phyloP scores from a whole-genome alignment of 495 filamentous ascomycete species.

The Penicillium lividum region DNA sequence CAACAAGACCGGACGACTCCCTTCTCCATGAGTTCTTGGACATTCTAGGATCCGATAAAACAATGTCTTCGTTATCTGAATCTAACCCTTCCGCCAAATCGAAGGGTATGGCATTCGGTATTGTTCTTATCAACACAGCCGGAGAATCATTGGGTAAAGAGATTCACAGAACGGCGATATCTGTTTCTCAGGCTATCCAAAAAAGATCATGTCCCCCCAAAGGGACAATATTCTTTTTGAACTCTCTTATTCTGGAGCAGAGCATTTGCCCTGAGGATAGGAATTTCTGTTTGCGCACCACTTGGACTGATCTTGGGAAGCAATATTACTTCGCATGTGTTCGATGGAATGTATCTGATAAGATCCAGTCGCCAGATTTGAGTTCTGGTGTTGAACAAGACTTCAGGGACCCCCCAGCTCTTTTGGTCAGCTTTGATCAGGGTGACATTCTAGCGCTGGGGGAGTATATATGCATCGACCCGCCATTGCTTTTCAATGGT shows the following conservation, averaged over 20 bases:
- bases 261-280: conserved; percentile 16
- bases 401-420: too few relatives aligned
- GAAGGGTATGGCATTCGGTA: conserved; percentile 20
- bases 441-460: conserved; percentile 25
- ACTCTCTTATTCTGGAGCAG: conserved; percentile 25
- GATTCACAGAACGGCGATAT: conserved; percentile 25
- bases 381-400: not conserved
- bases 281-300: conserved; percentile 29
- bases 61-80: conserved; percentile 6
- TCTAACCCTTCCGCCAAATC: conserved; percentile 30
- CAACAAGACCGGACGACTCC: not conserved
- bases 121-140: conserved; percentile 22
- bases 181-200: conserved; percentile 15
- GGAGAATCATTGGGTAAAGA: conserved; percentile 24
- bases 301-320: conserved; percentile 34
- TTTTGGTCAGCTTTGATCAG: conserved; percentile 21
- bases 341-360: conserved; percentile 22
- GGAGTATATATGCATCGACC: conserved; percentile 20
- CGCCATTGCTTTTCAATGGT: not conserved
- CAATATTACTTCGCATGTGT: conserved; percentile 40
- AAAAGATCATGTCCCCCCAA: not conserved
- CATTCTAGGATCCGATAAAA: conserved; percentile 14
- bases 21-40: conserved; percentile 19
- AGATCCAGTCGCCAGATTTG: not conserved
- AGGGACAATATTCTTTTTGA: conserved; percentile 41